A percentile compares a stretch with the other conserved stretches of the same genome.
Evolutionary conservation across 768 basidiomycete genomes (phyloP).

Genomic region (Russula sp.): DNA sequence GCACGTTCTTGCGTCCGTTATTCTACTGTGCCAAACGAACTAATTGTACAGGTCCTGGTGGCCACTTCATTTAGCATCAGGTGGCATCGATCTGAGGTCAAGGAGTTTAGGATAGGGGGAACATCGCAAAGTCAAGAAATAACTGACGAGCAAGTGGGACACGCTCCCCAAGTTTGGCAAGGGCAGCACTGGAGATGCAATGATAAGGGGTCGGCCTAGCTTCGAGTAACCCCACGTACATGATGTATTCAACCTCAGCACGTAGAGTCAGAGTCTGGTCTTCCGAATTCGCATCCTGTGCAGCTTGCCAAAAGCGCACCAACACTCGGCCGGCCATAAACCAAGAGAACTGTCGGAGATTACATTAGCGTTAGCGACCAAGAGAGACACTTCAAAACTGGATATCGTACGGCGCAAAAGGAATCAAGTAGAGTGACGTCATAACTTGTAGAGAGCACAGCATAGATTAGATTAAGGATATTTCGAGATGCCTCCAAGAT

Average conservation of each 20-base stretch:
- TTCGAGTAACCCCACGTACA: constrained; percentile 35
- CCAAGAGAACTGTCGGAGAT: constrained; percentile 50
- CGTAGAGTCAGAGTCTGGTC: constrained; percentile 54
- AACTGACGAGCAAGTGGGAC: constrained; percentile 53
- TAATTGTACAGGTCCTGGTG: constrained; percentile 23
- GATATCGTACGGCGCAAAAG: constrained; percentile 52
- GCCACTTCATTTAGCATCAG: constrained; percentile 45
- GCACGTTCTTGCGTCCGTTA: neutral
- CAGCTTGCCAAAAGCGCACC: constrained; percentile 57
- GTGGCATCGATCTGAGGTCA: constrained; percentile 38
- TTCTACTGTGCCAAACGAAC: neutral
- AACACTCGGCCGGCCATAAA: constrained; percentile 61
- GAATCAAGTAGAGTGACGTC: constrained; percentile 63
- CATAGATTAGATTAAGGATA: constrained; percentile 60
- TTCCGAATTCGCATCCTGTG: constrained; percentile 46
- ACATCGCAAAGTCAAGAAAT: neutral
- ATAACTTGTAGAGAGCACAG: constrained; percentile 60
- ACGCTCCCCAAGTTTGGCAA: constrained; percentile 56
- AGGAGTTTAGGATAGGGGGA: neutral
- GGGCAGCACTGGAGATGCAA: constrained; percentile 39
- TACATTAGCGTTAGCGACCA: neutral
- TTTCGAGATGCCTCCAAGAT: constrained; percentile 60
- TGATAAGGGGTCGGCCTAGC: neutral
- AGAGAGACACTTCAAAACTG: neutral
- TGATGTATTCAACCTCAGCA: constrained; percentile 60